Base-by-base conservation (phyloP, 345 rosid genomes). In the Rubroshorea leprosula region DNA sequence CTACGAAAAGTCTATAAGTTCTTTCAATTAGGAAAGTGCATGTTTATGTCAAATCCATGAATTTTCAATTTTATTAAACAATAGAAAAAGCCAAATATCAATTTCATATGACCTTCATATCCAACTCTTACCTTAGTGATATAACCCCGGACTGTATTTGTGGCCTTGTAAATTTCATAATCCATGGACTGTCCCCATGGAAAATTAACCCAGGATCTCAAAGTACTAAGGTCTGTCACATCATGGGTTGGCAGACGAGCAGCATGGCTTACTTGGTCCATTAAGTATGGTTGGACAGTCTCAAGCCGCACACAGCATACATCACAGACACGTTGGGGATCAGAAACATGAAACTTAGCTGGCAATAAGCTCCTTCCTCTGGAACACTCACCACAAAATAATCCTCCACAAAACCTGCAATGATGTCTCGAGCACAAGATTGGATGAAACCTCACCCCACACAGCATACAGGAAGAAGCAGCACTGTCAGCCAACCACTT, bases 111-210 rank as follows among this genome's bases (percentile, higher is more conserved):
- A 38, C 23, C 10, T 20, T 51, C n/a, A 11, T 59, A 38, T 20
- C 14, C 45, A 60, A 51, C 35, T 41, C 67, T 64, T 60, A 84
- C 98, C 86, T 89, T 84, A 50, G 69, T 1, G 24, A 77, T 74
- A 72, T 92, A 89, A 54, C 86, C 82, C 9, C 77, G 80, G 29
- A 89, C 73, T 18, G 89, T 72, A 52, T 92, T 92, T 64, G 96
- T 74, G 56, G 98, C 95, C 74, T 92, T 92, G 55, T 92, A 92
- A 58, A 92, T 89, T 68, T 92, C 98, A 64, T 80, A 72, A 62
- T 86, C 95, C 98, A 92, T 83, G 47, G 93, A 80, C 49, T 86
- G 93, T 45, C 87, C 93, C 97, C 98, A 92, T 0, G 98, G 98
- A 74, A 92, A 89, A 72, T 92, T 92, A 54, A 86, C 71, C 98